These are phyloP conservation scores for Symbiodinium natans DNA, from an alignment of 73 alveolate species.

Conservation along the genomic window DNA sequence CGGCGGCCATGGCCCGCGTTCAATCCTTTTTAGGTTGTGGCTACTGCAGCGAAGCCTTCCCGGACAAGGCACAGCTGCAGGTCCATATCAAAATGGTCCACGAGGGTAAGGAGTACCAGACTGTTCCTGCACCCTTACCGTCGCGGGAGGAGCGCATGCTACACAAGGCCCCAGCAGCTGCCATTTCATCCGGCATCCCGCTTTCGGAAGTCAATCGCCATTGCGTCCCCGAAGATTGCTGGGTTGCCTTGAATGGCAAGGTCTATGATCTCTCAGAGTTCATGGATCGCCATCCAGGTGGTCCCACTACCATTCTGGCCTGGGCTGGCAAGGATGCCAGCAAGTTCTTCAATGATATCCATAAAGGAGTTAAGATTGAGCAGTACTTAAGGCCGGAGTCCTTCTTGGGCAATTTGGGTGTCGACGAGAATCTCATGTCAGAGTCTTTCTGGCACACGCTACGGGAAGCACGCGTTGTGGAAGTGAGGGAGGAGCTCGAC, in stretches of 20 bases:
- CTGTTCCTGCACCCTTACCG: constrained; percentile 56
- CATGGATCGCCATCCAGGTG: constrained; percentile 66
- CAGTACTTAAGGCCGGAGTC: constrained; percentile 27
- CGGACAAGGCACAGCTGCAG: constrained; percentile 53
- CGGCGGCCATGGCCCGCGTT: constrained; percentile 1
- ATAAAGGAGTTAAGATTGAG: constrained; percentile 40
- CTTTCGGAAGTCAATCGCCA: constrained; percentile 69
- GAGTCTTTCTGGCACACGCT: constrained; percentile 55
- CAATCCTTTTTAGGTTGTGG: constrained; percentile 54
- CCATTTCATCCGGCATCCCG: constrained; percentile 48
- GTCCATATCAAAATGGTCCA: constrained; percentile 57
- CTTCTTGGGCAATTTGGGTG: constrained; percentile 23
- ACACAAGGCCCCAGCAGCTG: constrained; percentile 39
- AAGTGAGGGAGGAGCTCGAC: constrained; percentile 52
- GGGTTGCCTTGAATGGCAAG: constrained; percentile 88
- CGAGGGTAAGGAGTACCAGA: neutral
- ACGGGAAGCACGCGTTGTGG: constrained; percentile 61
- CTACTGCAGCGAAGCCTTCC: constrained; percentile 55
- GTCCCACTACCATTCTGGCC: constrained; percentile 75
- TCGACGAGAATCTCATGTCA: constrained; percentile 47
- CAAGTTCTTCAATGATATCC: constrained; percentile 68
- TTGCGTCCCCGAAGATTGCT: constrained; percentile 76
- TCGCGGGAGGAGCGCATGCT: constrained; percentile 26
- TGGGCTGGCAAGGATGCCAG: constrained; percentile 84
- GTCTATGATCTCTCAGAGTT: constrained; percentile 60